Evolutionary conservation across 148 eudicot species (phyloP).

Genomic region (Spergularia marina): DNA sequence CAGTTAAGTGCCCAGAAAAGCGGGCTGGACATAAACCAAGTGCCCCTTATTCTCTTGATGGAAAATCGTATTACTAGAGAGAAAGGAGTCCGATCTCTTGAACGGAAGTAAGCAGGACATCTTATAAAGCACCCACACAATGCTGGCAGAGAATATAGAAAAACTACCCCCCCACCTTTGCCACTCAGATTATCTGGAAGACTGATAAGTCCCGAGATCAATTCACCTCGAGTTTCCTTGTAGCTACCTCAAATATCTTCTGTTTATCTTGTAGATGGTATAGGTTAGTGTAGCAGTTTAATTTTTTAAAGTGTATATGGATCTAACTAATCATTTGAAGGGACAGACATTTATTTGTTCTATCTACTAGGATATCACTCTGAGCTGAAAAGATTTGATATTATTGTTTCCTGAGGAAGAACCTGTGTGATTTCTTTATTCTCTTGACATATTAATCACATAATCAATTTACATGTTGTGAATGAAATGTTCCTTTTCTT

Average conservation of each 20-base stretch:
- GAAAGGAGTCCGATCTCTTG: not conserved
- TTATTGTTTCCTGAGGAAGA: not conserved
- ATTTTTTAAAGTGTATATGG: not conserved
- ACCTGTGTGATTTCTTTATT: not conserved
- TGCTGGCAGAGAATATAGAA: no score
- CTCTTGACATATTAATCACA: not conserved
- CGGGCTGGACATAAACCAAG: not conserved
- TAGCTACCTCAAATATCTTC: not conserved
- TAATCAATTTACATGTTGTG: not conserved
- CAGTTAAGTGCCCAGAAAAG: not conserved
- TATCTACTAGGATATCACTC: not conserved
- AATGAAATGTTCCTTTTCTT: not conserved
- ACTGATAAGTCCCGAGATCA: not conserved
- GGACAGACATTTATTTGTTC: not conserved
- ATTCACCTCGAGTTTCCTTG: not conserved
- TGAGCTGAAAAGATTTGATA: not conserved
- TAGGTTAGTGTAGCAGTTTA: not conserved
- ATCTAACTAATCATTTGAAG: not conserved
- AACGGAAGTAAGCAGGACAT: not conserved
- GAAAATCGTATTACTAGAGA: not conserved
- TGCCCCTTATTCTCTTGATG: not conserved
- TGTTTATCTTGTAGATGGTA: not conserved
- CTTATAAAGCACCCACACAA: not conserved
- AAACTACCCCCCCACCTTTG: not conserved
- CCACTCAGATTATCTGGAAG: not conserved